phyloP scores from a whole-genome alignment of 805 yeast genomes.

The Ogataea allantospora region DNA sequence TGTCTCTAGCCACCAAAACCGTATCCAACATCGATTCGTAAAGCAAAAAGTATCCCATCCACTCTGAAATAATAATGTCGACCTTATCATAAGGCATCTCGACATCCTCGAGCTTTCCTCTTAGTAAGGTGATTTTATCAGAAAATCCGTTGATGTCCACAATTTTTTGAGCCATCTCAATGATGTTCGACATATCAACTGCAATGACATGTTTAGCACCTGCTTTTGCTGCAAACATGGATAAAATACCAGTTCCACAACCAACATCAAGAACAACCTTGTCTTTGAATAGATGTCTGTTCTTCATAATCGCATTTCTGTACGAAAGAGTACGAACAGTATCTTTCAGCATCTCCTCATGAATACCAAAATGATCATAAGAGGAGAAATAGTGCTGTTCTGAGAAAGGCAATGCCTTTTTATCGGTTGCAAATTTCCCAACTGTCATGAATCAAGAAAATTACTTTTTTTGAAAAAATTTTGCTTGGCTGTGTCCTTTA shows the following conservation, averaged over 20 bases:
- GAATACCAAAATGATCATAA: conserved; percentile 96
- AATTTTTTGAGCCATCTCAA: conserved; percentile 92
- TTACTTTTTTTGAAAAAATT: conserved; percentile 7
- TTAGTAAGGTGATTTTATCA: conserved; percentile 82
- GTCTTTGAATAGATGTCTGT: conserved; percentile 84
- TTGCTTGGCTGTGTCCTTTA: conserved; percentile 12
- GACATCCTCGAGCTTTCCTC: conserved; percentile 95
- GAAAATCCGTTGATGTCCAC: conserved; percentile 78
- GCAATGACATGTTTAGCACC: conserved; percentile 98
- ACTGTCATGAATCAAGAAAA: conserved; percentile 6
- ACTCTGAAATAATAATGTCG: conserved; percentile 92
- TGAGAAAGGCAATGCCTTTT: conserved; percentile 56
- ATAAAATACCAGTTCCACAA: conserved; percentile 96
- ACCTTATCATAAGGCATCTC: conserved; percentile 81
- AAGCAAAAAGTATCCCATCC: conserved; percentile 98
- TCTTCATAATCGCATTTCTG: conserved; percentile 88
- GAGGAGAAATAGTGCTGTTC: conserved; percentile 96
- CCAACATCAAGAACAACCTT: conserved; percentile 97
- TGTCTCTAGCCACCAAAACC: conserved; percentile 90
- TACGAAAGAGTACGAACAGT: conserved; percentile 88
- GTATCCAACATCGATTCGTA: conserved; percentile 98
- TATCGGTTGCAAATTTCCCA: conserved; percentile 55
- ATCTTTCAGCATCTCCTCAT: conserved; percentile 98
- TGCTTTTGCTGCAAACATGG: conserved; percentile 98
- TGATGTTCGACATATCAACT: conserved; percentile 95